Percentiles rank a stretch among this genome's conserved stretches.
phyloP scores from a whole-genome alignment of 768 basidiomycete species.

The Suillus plorans region DNA sequence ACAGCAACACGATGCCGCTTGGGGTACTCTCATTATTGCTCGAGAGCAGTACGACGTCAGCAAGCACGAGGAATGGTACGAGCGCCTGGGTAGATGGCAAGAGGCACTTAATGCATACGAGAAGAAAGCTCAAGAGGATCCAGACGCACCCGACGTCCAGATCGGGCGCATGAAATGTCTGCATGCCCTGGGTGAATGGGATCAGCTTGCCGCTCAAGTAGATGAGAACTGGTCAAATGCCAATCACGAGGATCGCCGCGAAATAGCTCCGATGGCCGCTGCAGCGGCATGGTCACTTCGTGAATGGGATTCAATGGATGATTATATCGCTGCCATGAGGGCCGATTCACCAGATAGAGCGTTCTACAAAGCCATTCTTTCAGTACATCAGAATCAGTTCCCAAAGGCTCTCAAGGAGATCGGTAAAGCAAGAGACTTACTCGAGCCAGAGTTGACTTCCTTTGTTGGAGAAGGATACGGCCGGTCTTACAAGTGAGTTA shows the following conservation, averaged over 20 bases:
- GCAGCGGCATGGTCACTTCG: conserved; percentile 96
- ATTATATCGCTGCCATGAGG: conserved; percentile 93
- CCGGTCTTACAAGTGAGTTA: conserved; percentile 90
- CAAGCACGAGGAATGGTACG: conserved; percentile 98
- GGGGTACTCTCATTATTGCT: conserved; percentile 92
- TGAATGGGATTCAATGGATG: conserved; percentile 98
- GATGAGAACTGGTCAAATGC: conserved; percentile 87
- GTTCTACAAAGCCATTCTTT: conserved; percentile 94
- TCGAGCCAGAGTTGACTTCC: conserved; percentile 88
- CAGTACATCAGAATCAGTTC: conserved; percentile 96
- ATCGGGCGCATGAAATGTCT: conserved; percentile 94
- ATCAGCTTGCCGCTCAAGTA: conserved; percentile 80
- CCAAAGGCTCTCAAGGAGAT: conserved; percentile 88
- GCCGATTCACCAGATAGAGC: conserved; percentile 89
- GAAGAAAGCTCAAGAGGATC: conserved; percentile 72
- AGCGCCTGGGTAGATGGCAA: conserved; percentile 94
- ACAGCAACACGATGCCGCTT: conserved; percentile 96
- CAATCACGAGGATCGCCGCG: conserved; percentile 77
- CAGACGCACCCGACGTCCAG: conserved; percentile 71
- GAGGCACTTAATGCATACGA: conserved; percentile 89
- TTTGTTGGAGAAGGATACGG: conserved; percentile 96
- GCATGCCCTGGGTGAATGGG: conserved; percentile 98
- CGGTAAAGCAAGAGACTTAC: conserved; percentile 85
- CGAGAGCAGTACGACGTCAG: conserved; percentile 87
- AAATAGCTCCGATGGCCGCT: conserved; percentile 95